Base-by-base conservation (phyloP, 257 asterid species). In the Petunia secreta region DNA sequence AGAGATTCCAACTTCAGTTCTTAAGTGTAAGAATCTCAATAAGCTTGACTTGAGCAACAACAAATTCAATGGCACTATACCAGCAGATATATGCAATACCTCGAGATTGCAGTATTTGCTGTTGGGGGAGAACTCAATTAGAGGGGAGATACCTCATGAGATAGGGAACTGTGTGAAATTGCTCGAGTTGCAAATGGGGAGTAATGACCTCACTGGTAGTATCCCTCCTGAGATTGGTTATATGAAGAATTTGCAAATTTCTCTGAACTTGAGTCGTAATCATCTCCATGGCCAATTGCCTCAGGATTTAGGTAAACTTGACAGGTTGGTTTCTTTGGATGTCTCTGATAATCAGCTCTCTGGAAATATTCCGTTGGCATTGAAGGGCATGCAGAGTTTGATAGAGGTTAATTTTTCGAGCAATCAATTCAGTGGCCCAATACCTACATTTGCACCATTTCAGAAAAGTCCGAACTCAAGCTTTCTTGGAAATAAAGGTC, bases 351-450 rank as follows among this genome's bases (percentile, higher is more conserved):
- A 96, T 87, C 97, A 89, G 85, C 92, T 96, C n/a, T 63, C 85
- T 41, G 98, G 99, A 53, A 87, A 82, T 82, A 96, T 96, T 63
- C 98, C 99, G 1, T 9, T 82, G 8, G 88, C 93, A 8, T 79
- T 91, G 80, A 92, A 84, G 75, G 99, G 98, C 73, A 96, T 96
- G 99, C 82, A 89, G 74, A 96, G 99, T 80, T 88, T 94, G 91
- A 94, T 96, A 13, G 97, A 91, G 87, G 98, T 96, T 59, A 87
- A 96, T 82, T 96, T 96, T 85, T 94, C 99, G 1, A 91, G 92
- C 85, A 96, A 96, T 83, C 93, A 63, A 34, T 87, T 96, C 39
- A 80, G 79, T 6, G 99, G 99, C 43, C 97, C 91, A 0, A 91
- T 94, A 50, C 99, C 99, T 44, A 79, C 87, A 8, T 96, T 92